Percentiles rank a stretch among this genome's conserved stretches.
Evolutionary conservation across 163 green algal genomes (phyloP).

Genomic region (Smithsoniella earleae): DNA sequence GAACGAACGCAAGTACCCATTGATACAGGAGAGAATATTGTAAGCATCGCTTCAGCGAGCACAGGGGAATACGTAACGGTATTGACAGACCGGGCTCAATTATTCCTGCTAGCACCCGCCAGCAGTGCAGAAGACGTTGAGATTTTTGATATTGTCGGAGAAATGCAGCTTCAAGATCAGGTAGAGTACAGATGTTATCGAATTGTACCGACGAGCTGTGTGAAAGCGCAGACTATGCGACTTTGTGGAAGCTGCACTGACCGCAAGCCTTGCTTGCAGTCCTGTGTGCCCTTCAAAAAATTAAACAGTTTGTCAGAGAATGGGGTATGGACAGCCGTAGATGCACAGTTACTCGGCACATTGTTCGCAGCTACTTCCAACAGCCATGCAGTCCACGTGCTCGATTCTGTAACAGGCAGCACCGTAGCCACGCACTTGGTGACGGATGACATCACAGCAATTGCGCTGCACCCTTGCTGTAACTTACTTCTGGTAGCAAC

Average conservation of each 20-base stretch:
- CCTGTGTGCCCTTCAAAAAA: no score
- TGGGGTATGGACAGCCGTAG: background rate
- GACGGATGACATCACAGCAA: slow-evolving; percentile 20
- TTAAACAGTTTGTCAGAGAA: no score
- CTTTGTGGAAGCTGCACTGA: no score
- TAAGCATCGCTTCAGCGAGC: background rate
- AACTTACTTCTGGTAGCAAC: background rate
- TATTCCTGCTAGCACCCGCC: no score
- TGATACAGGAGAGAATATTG: background rate
- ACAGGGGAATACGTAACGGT: slow-evolving; percentile 6
- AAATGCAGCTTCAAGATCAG: background rate
- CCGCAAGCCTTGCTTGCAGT: no score
- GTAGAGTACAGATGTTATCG: background rate
- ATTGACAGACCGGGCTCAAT: no score
- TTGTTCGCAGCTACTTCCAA: background rate
- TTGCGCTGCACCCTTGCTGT: background rate
- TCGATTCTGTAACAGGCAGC: background rate
- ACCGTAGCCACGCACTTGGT: background rate
- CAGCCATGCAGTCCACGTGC: background rate
- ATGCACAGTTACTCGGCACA: background rate
- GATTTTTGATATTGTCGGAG: background rate
- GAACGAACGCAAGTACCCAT: background rate
- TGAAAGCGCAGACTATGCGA: no score
- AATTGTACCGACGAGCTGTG: no score
- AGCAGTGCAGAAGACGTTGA: background rate